Percentiles rank a stretch among this genome's conserved stretches.
Conservation (phyloP, 176 grass and related monocot species). For the Eragrostis curvula region DNA sequence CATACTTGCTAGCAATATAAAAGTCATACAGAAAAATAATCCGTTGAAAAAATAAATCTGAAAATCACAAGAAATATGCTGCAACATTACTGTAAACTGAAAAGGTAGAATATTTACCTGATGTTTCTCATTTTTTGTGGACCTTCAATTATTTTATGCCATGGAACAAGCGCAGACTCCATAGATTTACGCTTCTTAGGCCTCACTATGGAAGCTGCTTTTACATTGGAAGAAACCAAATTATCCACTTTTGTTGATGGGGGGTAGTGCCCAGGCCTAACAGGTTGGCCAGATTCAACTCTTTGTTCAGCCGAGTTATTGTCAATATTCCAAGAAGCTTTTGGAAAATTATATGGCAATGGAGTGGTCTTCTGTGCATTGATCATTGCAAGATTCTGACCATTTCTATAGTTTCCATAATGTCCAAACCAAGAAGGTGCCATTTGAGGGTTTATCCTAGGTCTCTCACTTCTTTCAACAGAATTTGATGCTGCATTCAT, state of each 20-base stretch:
- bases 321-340: constrained; percentile 65
- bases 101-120: constrained; percentile 64
- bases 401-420: constrained; percentile 70
- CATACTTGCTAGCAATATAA: constrained; percentile 42
- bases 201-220: constrained; percentile 32
- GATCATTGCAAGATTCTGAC: constrained; percentile 56
- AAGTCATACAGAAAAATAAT: constrained; percentile 37
- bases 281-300: constrained; percentile 61
- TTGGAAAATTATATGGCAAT: constrained; percentile 66
- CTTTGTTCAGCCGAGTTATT: constrained; percentile 59
- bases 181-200: constrained; percentile 82
- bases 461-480: constrained; percentile 58
- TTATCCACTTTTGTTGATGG: constrained; percentile 35
- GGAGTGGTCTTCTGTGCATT: constrained; percentile 51
- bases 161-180: constrained; percentile 55
- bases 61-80: constrained; percentile 12
- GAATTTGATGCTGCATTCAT: constrained; percentile 49
- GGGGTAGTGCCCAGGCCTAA: constrained; percentile 43
- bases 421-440: constrained; percentile 88
- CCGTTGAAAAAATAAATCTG: constrained; percentile 14
- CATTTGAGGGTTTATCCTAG: constrained; percentile 88
- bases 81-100: constrained; percentile 20
- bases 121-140: constrained; percentile 57
- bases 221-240: constrained; percentile 46
- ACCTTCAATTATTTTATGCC: constrained; percentile 78